Evolutionary conservation across 805 yeast genomes (phyloP), one percentile per base, ranked within the genome.

Genomic region (Candida suzukii): DNA sequence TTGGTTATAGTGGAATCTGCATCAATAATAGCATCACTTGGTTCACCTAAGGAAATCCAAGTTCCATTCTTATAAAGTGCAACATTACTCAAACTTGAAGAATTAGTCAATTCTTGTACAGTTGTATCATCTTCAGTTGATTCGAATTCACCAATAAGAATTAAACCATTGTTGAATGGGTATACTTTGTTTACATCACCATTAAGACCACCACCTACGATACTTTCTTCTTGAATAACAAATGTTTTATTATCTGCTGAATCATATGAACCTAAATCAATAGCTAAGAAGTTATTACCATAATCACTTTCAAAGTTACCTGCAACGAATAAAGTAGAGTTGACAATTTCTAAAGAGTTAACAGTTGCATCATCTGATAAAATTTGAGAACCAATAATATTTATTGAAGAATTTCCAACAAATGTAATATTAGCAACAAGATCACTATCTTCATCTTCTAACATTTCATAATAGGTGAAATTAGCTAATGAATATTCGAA

Each of bases 401-500:
- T 68, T 33, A 81, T 46, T 2, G 75, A 54, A 0, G 84, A 69
- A 47, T 75, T 70, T 0, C 79, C 77, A 32, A 78, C 63, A 29
- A 51, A 46, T 32, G 55, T 49, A 24, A 27, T 28, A 27, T 45
- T 27, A 4, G 20, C 8, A 17, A 9, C 7, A 27, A 4, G 6
- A 4, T 26, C 44, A 3, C 60, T 58, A 25, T 47, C 27, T 3
- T 46, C 53, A 21, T 58, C 48, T 12, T 52, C 46, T 4, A 56
- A 38, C 16, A 17, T 19, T 16, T 32, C 28, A 24, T 47, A 47
- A 3, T 42, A 46, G 10, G 82, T 64, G 57, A 84, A 87, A 57
- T 88, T 88, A 2, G 74, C 60, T 29, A 79, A 62, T 1, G 87
- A 79, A 59, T 82, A 93, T 62, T 91, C 96, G 54, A 91, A 87